phyloP scores from a whole-genome alignment of 1,284 basidiomycete species.

The Xanthoconium separans region DNA sequence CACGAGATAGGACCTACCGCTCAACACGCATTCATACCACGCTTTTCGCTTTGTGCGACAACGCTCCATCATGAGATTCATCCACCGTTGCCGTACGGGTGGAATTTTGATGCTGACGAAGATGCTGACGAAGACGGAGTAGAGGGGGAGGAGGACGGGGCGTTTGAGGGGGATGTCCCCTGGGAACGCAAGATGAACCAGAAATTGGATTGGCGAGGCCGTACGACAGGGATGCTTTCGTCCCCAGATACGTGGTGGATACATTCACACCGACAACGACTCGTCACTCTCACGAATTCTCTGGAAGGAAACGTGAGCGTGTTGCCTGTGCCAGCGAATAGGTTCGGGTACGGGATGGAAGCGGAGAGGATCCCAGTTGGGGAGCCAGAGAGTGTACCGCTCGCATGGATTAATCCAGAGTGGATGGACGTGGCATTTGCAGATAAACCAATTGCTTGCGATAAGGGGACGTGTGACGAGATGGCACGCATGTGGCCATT shows the following conservation, averaged over 20 bases:
- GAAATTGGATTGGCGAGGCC: conserved; percentile 62
- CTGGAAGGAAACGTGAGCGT: conserved; percentile 31
- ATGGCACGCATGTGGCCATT: conserved; percentile 49
- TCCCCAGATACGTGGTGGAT: conserved; percentile 45
- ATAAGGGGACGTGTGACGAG: conserved; percentile 39
- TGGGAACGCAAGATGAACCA: conserved; percentile 61
- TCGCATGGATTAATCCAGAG: conserved; percentile 44
- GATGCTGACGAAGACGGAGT: not conserved
- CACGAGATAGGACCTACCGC: conserved; percentile 53
- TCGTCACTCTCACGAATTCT: conserved; percentile 37
- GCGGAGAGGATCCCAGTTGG: conserved; percentile 39
- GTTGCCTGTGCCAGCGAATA: conserved; percentile 10
- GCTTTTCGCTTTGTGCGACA: conserved; percentile 58
- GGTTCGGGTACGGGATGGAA: not conserved
- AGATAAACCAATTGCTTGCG: conserved; percentile 45
- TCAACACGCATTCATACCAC: conserved; percentile 46
- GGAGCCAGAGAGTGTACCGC: conserved; percentile 34
- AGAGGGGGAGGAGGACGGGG: conserved; percentile 15
- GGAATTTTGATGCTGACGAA: conserved; percentile 26
- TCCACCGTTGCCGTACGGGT: conserved; percentile 47
- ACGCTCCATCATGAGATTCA: conserved; percentile 62
- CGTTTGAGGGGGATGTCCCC: conserved; percentile 43
- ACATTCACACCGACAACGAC: conserved; percentile 44
- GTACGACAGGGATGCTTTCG: conserved; percentile 63
- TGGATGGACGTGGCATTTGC: conserved; percentile 61